Conservation (phyloP, 2,329 filamentous ascomycete genomes). For the Coleophoma cylindrospora region DNA sequence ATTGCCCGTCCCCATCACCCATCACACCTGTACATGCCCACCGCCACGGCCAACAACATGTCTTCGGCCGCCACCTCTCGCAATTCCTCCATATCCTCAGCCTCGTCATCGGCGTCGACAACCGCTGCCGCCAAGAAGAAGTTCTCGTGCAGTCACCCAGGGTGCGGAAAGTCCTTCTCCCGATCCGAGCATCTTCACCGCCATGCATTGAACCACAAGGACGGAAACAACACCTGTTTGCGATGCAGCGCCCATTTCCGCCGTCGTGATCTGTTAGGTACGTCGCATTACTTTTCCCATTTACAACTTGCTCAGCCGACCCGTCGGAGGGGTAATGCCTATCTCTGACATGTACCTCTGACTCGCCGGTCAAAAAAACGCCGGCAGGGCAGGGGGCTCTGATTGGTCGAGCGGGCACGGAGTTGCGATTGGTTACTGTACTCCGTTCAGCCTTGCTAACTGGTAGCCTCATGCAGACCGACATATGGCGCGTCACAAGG, state of each 20-base stretch:
- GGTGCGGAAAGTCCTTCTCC: slow-evolving; percentile 41
- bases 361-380: not conserved
- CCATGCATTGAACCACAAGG: slow-evolving; percentile 45
- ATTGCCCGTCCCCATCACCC: not conserved
- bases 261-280: slow-evolving; percentile 48
- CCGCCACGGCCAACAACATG: slow-evolving; percentile 10
- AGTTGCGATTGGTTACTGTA: not conserved
- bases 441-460: slow-evolving; percentile 3
- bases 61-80: slow-evolving; percentile 18
- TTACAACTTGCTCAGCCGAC: too few relatives aligned
- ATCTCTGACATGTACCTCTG: not conserved
- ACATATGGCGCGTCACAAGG: slow-evolving; percentile 41
- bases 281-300: slow-evolving; percentile 11
- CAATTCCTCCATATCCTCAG: slow-evolving; percentile 19
- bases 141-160: slow-evolving; percentile 33
- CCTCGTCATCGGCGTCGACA: slow-evolving; percentile 14
- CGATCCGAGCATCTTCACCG: slow-evolving; percentile 45
- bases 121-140: slow-evolving; percentile 22
- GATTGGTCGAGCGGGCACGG: not conserved
- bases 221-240: slow-evolving; percentile 43
- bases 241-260: slow-evolving; percentile 51
- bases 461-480: slow-evolving; percentile 35
- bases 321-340: too few relatives aligned
- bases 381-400: not conserved
- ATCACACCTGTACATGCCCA: not conserved